A percentile compares a stretch with the other conserved stretches of the same genome.
Evolutionary conservation across 139 green algal genomes (phyloP).

Genomic region (Haematococcus lacustris): DNA sequence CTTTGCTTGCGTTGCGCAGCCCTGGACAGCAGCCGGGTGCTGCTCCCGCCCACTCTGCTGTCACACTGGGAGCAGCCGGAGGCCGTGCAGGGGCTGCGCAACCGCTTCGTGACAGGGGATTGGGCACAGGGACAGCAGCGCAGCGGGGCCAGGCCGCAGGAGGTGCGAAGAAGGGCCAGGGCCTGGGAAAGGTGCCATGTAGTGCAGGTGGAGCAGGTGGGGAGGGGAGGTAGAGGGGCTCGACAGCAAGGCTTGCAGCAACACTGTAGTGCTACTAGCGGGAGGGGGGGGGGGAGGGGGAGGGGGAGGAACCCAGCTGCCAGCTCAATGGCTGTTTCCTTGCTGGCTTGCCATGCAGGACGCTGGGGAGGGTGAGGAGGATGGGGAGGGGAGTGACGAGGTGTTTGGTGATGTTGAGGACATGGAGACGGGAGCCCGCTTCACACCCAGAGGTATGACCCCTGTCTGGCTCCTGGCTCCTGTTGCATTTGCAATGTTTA

Average conservation of each 20-base stretch:
- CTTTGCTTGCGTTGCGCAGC: constrained; percentile 12
- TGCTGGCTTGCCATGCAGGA: background rate
- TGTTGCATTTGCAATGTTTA: too few species aligned
- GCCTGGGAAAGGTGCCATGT: too few species aligned
- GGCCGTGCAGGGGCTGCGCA: constrained; percentile 14
- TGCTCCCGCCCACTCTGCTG: background rate
- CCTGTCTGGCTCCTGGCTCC: too few species aligned
- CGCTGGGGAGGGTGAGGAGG: constrained; percentile 18
- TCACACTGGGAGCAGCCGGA: background rate
- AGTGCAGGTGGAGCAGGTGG: too few species aligned
- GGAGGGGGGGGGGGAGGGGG: too few species aligned
- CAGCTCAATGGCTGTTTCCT: too few species aligned
- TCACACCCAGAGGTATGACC: too few species aligned
- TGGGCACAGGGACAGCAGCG: constrained; percentile 72
- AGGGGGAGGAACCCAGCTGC: too few species aligned
- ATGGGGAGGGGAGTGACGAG: constrained; percentile 29
- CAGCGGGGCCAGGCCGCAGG: constrained; percentile 32
- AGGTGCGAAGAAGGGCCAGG: too few species aligned
- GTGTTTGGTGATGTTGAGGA: constrained; percentile 93
- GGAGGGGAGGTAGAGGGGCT: too few species aligned
- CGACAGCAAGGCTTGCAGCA: too few species aligned
- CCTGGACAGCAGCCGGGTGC: constrained; percentile 21
- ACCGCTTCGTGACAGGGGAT: constrained; percentile 73
- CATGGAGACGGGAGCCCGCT: constrained; percentile 73
- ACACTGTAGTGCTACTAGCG: too few species aligned